Evolutionary conservation across 1,284 basidiomycete species (phyloP).

Genomic region (Ganoderma meredithae): DNA sequence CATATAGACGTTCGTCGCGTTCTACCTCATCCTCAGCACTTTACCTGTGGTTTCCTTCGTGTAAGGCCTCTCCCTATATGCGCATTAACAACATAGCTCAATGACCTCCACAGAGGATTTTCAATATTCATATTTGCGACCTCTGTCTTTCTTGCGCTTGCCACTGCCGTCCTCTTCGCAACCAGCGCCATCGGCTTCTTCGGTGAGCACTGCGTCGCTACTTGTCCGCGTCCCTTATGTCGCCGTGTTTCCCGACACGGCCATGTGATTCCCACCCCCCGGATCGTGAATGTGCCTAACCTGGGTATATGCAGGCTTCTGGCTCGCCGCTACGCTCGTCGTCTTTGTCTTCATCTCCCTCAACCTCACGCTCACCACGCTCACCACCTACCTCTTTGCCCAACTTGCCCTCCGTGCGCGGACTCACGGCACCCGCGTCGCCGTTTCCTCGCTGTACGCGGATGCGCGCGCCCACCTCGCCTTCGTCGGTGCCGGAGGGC

Average conservation of each 20-base stretch:
- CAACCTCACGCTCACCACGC: constrained; percentile 23
- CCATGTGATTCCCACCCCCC: background rate
- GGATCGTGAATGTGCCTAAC: background rate
- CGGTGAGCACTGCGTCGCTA: constrained; percentile 16
- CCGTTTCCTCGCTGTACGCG: constrained; percentile 18
- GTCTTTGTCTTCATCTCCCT: constrained; percentile 57
- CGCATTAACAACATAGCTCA: background rate
- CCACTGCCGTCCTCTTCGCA: constrained; percentile 18
- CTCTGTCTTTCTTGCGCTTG: constrained; percentile 24
- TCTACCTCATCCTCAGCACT: constrained; percentile 23
- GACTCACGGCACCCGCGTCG: constrained; percentile 18
- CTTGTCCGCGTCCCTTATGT: background rate
- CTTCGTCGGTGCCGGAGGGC: background rate
- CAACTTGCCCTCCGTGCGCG: constrained; percentile 24
- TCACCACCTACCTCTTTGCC: constrained; percentile 23
- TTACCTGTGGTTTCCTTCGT: constrained; percentile 29
- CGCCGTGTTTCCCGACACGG: background rate
- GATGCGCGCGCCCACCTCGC: constrained; percentile 23
- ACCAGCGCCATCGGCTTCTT: constrained; percentile 21
- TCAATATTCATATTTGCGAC: constrained; percentile 27
- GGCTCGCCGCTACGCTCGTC: constrained; percentile 77
- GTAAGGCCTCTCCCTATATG: constrained; percentile 12
- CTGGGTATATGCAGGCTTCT: constrained; percentile 45
- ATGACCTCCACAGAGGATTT: constrained; percentile 20
- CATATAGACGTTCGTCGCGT: constrained; percentile 23